Base-by-base conservation (phyloP, 345 rosid genomes). In the Brassica rapa region DNA sequence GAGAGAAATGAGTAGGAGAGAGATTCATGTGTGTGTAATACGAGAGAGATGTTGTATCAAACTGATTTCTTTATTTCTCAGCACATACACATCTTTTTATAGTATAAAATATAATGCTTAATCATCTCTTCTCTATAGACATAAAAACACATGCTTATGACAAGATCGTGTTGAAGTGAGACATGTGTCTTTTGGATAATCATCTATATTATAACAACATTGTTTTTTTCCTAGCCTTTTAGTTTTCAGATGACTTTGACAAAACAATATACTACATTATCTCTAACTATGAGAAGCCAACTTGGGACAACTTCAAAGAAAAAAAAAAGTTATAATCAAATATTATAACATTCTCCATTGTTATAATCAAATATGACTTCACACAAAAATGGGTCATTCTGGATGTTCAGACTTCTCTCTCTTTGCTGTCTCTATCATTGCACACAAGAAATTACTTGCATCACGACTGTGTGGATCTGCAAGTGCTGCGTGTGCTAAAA, bases 401-500 rank as follows among this genome's bases (percentile, higher is more conserved):
- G 87, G 91, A n/a, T 76, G 79, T 86, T 90, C 99, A 41, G 91
- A 85, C 62, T 74, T 86, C 73, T 88, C 94, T 85, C 88, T 87
- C 63, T 73, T 82, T 3, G 91, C 93, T 21, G 99, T 89, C 29
- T 90, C 85, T 56, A 85, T 85, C 94, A 95, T 81, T 62, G 94
- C 80, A 62, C 74, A 68, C 88, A 93, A 83, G 86, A 95, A 95
- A 72, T 82, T 83, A 83, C 80, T 78, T 23, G 88, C 89, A 53
- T 89, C 89, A 81, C 86, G 84, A 72, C 81, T 61, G 59, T 74
- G 29, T 46, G 94, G 93, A 74, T 86, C 86, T 43, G 88, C 82
- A 77, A 93, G 96, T 56, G 91, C 86, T 46, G 96, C 90, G 55
- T 95, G 94, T 4, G 94, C 86, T 81, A 95, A 82, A 83, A 95